These are phyloP conservation scores for Voacanga thouarsii DNA, from an alignment of 257 asterid species.

Conservation along the genomic window DNA sequence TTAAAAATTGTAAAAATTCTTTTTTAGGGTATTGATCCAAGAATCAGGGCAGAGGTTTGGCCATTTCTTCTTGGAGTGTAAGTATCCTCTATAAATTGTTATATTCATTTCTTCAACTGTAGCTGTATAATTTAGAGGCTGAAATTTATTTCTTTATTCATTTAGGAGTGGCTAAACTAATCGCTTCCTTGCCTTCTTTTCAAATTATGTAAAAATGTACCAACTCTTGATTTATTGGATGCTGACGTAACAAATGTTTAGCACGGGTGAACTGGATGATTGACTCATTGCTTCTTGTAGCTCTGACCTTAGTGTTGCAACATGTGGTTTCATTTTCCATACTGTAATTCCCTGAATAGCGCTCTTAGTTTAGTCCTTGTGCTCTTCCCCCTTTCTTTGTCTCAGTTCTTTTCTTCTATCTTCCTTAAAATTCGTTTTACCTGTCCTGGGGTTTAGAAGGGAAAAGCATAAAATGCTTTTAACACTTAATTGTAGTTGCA, in stretches of 20 bases:
- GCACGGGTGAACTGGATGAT: background rate
- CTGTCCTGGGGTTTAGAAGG: no score
- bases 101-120: background rate
- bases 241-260: background rate
- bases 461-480: background rate
- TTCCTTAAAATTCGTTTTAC: background rate
- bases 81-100: conserved; percentile 34
- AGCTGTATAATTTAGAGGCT: background rate
- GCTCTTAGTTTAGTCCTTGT: background rate
- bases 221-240: background rate
- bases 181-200: background rate
- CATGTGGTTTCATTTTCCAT: background rate
- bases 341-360: background rate
- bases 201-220: background rate
- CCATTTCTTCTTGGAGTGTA: conserved; percentile 98
- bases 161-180: background rate
- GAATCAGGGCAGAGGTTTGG: conserved; percentile 89
- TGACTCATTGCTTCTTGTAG: background rate
- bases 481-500: background rate
- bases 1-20: conserved; percentile 15
- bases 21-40: conserved; percentile 84
- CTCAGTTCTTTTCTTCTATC: background rate
- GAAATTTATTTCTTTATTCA: background rate
- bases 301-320: background rate
- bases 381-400: background rate